phyloP scores from a whole-genome alignment of 495 filamentous ascomycete species.

The Jackrogersella minutella region DNA sequence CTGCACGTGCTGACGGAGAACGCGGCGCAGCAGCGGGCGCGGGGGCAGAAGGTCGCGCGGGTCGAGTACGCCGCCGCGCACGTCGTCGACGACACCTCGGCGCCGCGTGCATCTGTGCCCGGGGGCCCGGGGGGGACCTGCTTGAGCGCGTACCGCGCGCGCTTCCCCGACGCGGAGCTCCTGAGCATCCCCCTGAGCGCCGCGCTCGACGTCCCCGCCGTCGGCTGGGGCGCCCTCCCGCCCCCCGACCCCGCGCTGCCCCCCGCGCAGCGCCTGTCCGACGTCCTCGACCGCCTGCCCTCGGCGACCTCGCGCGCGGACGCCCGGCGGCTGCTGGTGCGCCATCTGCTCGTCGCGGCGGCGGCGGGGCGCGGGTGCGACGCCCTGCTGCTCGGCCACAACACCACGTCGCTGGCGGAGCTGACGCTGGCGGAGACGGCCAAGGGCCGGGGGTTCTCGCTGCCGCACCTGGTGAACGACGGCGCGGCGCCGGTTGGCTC shows the following conservation, averaged over 20 bases:
- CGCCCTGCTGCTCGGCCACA: constrained; percentile 81
- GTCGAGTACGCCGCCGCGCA: constrained; percentile 74
- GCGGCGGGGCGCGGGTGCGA: constrained; percentile 68
- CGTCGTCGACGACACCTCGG: constrained; percentile 56
- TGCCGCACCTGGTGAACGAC: constrained; percentile 85
- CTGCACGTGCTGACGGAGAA: constrained; percentile 78
- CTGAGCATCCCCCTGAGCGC: constrained; percentile 63
- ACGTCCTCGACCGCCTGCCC: constrained; percentile 64
- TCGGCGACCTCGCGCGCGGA: constrained; percentile 80
- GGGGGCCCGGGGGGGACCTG: neutral
- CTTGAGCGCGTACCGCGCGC: constrained; percentile 42
- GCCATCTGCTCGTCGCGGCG: constrained; percentile 69
- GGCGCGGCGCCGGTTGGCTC: constrained; percentile 67
- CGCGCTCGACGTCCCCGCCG: constrained; percentile 52
- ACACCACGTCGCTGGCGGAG: constrained; percentile 86
- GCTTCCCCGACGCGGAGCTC: constrained; percentile 69
- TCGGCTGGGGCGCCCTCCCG: constrained; percentile 53
- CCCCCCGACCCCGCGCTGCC: constrained; percentile 46
- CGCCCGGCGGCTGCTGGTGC: constrained; percentile 72
- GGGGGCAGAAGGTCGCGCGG: constrained; percentile 62
- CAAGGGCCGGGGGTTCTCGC: constrained; percentile 83
- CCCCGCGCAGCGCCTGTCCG: constrained; percentile 56
- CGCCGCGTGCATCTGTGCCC: constrained; percentile 1
- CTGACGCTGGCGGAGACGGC: constrained; percentile 86
- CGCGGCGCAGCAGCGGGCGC: constrained; percentile 64